A percentile compares a stretch with the other conserved stretches of the same genome.
Evolutionary conservation across 179 eudicot genomes (phyloP).

Genomic region (Heliamphora pulchella): DNA sequence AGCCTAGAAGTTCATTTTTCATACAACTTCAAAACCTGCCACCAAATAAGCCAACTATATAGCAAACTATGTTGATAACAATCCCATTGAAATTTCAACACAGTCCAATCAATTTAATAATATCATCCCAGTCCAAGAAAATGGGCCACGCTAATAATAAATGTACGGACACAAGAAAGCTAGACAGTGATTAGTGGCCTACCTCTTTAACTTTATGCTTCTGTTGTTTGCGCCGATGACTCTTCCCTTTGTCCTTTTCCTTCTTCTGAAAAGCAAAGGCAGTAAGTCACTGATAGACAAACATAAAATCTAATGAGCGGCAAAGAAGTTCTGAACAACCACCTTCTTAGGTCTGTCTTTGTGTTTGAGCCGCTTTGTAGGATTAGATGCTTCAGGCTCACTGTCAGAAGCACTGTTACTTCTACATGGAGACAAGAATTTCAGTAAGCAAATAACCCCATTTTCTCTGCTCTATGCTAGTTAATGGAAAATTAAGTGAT

Average conservation of each 20-base stretch:
- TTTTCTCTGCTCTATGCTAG: background rate
- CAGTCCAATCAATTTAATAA: background rate
- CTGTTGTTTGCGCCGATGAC: slow-evolving; percentile 48
- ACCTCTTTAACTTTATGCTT: slow-evolving; percentile 74
- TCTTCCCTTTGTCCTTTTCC: slow-evolving; percentile 66
- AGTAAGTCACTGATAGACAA: slow-evolving; percentile 16
- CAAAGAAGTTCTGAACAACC: slow-evolving; percentile 10
- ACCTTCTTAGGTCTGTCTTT: slow-evolving; percentile 70
- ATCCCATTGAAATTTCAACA: background rate
- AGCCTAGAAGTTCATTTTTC: background rate
- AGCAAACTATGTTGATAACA: background rate
- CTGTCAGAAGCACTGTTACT: slow-evolving; percentile 63
- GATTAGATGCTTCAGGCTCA: slow-evolving; percentile 55
- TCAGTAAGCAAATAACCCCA: background rate
- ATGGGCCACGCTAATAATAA: background rate
- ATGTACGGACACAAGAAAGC: slow-evolving; percentile 1
- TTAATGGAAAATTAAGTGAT: background rate
- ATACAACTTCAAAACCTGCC: background rate
- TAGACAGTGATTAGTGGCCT: slow-evolving; percentile 24
- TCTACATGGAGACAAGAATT: slow-evolving; percentile 4
- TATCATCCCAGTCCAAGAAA: background rate
- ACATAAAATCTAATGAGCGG: slow-evolving; percentile 8
- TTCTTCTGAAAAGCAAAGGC: slow-evolving; percentile 42
- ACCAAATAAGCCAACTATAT: background rate
- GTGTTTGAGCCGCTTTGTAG: slow-evolving; percentile 47